Base-by-base conservation (phyloP, 2,329 filamentous ascomycete genomes). In the Hypoxylon sp. region DNA sequence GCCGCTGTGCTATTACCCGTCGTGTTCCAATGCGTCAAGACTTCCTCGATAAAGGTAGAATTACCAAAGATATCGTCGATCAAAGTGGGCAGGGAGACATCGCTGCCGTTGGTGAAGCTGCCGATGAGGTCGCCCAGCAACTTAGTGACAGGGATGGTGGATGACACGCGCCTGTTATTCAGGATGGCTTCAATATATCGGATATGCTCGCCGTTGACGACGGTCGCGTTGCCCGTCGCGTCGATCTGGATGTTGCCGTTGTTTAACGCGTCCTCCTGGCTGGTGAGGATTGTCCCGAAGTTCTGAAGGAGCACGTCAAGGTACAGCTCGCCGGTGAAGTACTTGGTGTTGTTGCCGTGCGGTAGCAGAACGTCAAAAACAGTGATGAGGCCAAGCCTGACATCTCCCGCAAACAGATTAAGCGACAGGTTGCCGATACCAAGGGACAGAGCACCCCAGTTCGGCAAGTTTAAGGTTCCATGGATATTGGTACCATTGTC, bases 381-480 rank as follows among this genome's bases (percentile, higher is more conserved):
- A 15, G 72, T 73, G 17, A 80, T 74, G 1, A 76, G 67, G 4
- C 82, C 82, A 6, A 84, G 65, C 7, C 71, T 72, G 8, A 79
- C 59, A n/a, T 79, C 73, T 3, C 79, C 79, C 0, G 76, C 78
- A 54, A 77, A 69, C 17, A 84, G 54, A 44, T 82, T 80, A 15
- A 83, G 76, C 0, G 79, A 80, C n/a, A 84, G 51, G 67, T 84
- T 80, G 10, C 82, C 82, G 3, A 82, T 73, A 0, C 77, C 79
- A 5, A 84, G 78, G 1, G 76, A 76, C 1, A 84, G 72, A 0
- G 77, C 70, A 2, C 81, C 80, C 32, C 74, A 72, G 65, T 84
- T 84, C 1, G 82, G 82, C 15, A 85, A 68, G 44, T 75, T 79
- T 7, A 83, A 71, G 1, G 73, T 72, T 1, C 81, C 82, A 24